Conservation (phyloP, 1,284 basidiomycete species). For the Malassezia caprae region DNA sequence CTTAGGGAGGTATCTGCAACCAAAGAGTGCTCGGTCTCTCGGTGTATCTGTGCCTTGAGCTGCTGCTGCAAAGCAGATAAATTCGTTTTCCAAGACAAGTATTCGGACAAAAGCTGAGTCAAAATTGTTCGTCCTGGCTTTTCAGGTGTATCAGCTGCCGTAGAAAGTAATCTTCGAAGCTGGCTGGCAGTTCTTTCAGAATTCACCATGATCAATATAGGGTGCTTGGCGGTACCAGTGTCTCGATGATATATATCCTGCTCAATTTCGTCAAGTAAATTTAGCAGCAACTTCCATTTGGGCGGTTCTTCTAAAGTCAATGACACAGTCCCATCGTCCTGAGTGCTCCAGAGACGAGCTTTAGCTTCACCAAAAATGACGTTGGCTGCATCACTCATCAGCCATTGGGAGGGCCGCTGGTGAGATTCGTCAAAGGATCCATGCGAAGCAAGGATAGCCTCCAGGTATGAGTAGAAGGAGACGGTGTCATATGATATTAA, state of each 20-base stretch:
- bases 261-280: constrained; percentile 83
- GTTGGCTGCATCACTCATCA: constrained; percentile 79
- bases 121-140: constrained; percentile 3
- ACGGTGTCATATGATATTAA: constrained; percentile 83
- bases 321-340: constrained; percentile 47
- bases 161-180: constrained; percentile 30
- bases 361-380: constrained; percentile 75
- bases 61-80: constrained; percentile 47
- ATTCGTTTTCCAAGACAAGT: constrained; percentile 71
- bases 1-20: background rate
- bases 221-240: constrained; percentile 27
- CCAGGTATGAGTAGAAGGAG: constrained; percentile 81
- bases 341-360: constrained; percentile 56
- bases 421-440: constrained; percentile 45
- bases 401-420: constrained; percentile 68
- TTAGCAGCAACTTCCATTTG: constrained; percentile 80
- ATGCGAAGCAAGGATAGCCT: constrained; percentile 73
- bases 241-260: constrained; percentile 59
- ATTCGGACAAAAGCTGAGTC: constrained; percentile 52
- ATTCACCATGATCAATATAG: constrained; percentile 42
- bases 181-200: constrained; percentile 33
- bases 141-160: background rate
- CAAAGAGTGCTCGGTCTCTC: background rate
- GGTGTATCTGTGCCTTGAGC: background rate
- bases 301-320: constrained; percentile 71